Evolutionary conservation across 768 basidiomycete species (phyloP).

Genomic region (Sutorius australiensis): DNA sequence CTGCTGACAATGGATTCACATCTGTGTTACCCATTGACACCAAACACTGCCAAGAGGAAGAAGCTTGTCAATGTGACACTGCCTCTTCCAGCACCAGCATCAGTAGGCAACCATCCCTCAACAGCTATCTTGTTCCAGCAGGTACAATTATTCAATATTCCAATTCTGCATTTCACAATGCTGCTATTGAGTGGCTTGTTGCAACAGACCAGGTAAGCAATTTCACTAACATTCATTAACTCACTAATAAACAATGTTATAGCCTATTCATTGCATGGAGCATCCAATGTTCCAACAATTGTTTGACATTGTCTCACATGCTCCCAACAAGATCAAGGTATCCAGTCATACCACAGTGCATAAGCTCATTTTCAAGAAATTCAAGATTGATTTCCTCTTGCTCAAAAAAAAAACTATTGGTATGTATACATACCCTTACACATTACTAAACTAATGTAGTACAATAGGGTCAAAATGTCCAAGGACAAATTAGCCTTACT

Average conservation of each 20-base stretch:
- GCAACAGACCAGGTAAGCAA: background rate
- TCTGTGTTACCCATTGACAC: background rate
- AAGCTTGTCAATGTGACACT: background rate
- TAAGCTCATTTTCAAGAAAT: constrained; percentile 8
- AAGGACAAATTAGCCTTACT: constrained; percentile 29
- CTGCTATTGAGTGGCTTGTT: background rate
- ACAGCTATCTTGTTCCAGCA: background rate
- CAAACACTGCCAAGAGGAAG: background rate
- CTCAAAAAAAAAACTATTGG: background rate
- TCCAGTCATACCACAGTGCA: no score
- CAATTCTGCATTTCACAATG: background rate
- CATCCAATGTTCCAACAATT: background rate
- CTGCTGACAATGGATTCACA: background rate
- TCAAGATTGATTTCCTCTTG: background rate
- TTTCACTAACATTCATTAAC: background rate
- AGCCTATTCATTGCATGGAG: constrained; percentile 4
- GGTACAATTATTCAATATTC: background rate
- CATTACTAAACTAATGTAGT: no score
- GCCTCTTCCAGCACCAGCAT: background rate
- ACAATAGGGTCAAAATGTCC: background rate
- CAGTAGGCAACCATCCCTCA: background rate
- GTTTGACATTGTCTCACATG: background rate
- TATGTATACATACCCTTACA: background rate
- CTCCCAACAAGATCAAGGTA: constrained; percentile 3
- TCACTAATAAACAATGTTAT: background rate